Conservation (phyloP, 139 green algal genomes). For the Chlorella sp. region DNA sequence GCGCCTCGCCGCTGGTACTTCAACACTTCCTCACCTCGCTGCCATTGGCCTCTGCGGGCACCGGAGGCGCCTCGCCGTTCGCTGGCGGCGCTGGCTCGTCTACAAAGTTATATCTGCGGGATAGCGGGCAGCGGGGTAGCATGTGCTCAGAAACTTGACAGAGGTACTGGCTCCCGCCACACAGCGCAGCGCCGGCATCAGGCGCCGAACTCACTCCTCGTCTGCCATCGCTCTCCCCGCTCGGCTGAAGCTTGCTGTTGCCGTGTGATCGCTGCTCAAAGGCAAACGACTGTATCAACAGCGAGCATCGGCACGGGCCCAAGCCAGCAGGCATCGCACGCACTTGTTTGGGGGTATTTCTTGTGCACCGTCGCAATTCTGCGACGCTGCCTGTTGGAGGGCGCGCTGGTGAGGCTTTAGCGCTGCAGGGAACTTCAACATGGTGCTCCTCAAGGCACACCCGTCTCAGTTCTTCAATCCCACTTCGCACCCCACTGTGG, state of each 20-base stretch:
- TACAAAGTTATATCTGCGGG: not conserved
- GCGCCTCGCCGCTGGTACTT: not conserved
- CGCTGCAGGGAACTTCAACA: no score
- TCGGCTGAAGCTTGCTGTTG: no score
- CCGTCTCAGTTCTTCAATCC: constrained; percentile 30
- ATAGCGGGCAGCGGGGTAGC: not conserved
- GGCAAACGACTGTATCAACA: no score
- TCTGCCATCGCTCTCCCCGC: not conserved
- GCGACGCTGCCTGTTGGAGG: no score
- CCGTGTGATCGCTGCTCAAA: no score
- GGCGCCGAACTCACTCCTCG: constrained; percentile 1
- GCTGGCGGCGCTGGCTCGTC: not conserved
- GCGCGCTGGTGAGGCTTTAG: no score
- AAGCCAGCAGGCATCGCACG: no score
- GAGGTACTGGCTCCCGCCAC: not conserved
- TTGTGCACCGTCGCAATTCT: no score
- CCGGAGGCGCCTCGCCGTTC: not conserved
- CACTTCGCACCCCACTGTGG: constrained; percentile 16
- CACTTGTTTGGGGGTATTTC: no score
- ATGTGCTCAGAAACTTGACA: not conserved
- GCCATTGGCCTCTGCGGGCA: constrained; percentile 15
- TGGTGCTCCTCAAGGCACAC: not conserved
- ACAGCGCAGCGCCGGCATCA: not conserved
- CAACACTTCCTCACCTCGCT: not conserved
- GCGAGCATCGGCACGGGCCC: no score